Percentiles rank a stretch among this genome's conserved stretches.
These are phyloP conservation scores for Aspergillus steynii DNA, from an alignment of 495 filamentous ascomycete species.

Conservation along the genomic window DNA sequence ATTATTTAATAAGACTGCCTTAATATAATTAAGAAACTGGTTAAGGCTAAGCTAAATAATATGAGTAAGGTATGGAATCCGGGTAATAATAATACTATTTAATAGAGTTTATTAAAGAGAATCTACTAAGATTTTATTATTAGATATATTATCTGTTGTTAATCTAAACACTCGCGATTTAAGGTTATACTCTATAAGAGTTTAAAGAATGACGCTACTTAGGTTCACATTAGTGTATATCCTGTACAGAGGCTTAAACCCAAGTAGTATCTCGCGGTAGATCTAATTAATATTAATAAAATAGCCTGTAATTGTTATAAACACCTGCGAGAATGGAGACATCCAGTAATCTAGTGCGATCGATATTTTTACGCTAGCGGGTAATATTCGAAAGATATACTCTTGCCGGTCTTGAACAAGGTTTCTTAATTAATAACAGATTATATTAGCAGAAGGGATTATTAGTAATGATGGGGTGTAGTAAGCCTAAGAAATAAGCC, in stretches of 20 bases:
- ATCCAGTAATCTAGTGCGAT: slow-evolving; percentile 16
- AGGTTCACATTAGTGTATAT: slow-evolving; percentile 9
- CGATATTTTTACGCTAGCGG: slow-evolving; percentile 5
- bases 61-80: slow-evolving; percentile 5
- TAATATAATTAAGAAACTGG: slow-evolving; percentile 7
- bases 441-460: neutral
- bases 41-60: slow-evolving; percentile 12
- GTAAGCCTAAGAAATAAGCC: neutral
- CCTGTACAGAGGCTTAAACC: slow-evolving; percentile 15
- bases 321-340: slow-evolving; percentile 10
- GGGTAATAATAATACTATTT: slow-evolving; percentile 2
- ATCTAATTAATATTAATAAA: slow-evolving; percentile 1
- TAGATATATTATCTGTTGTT: slow-evolving; percentile 3
- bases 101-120: slow-evolving; percentile 5
- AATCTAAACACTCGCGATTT: neutral
- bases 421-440: neutral
- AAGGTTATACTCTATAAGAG: neutral
- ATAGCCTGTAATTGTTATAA: slow-evolving; percentile 1
- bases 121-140: slow-evolving; percentile 3
- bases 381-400: slow-evolving; percentile 2
- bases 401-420: slow-evolving; percentile 2
- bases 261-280: slow-evolving; percentile 17
- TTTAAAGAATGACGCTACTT: slow-evolving; percentile 15
- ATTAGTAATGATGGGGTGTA: neutral
- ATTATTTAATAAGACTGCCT: neutral